A percentile compares a stretch with the other conserved stretches of the same genome.
These are phyloP conservation scores for Melastoma malabathricum DNA, from an alignment of 345 rosid species.

Conservation along the genomic window DNA sequence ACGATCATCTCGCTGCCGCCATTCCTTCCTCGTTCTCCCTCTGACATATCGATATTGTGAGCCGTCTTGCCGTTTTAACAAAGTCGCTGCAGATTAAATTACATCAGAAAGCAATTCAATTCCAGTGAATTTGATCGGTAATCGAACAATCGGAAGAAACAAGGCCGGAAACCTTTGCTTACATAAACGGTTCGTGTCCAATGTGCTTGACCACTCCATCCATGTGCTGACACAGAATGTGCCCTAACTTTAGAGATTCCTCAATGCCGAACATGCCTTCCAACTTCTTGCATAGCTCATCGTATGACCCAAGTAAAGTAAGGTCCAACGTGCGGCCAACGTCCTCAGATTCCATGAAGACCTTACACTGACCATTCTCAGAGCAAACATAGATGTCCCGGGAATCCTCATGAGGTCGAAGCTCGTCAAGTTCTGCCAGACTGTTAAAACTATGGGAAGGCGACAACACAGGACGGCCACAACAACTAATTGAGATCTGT, in stretches of 20 bases:
- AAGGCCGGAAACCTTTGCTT: background rate
- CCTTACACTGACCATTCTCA: constrained; percentile 40
- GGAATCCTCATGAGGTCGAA: constrained; percentile 13
- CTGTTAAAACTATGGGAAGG: constrained; percentile 18
- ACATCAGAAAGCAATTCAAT: background rate
- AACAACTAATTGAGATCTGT: constrained; percentile 30
- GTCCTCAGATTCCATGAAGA: constrained; percentile 46
- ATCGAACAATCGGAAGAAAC: background rate
- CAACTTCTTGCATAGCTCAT: constrained; percentile 29
- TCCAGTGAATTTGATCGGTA: background rate
- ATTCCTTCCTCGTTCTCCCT: constrained; percentile 33
- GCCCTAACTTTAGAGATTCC: constrained; percentile 21
- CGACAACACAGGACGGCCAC: constrained; percentile 20
- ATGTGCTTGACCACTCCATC: constrained; percentile 30
- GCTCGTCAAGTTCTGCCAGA: constrained; percentile 23
- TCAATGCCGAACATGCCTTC: constrained; percentile 34
- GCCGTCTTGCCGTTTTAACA: constrained; percentile 31
- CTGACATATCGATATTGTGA: constrained; percentile 42
- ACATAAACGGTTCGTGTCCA: constrained; percentile 42
- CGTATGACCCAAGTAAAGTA: constrained; percentile 27
- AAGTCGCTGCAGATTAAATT: constrained; percentile 29
- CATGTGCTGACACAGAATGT: constrained; percentile 24
- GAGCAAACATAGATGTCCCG: constrained; percentile 21
- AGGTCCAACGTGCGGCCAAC: constrained; percentile 47
- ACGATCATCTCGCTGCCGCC: too few species aligned